phyloP scores from a whole-genome alignment of 192 early-diverging fungal species.

The Thoreauomyces humboldtii region DNA sequence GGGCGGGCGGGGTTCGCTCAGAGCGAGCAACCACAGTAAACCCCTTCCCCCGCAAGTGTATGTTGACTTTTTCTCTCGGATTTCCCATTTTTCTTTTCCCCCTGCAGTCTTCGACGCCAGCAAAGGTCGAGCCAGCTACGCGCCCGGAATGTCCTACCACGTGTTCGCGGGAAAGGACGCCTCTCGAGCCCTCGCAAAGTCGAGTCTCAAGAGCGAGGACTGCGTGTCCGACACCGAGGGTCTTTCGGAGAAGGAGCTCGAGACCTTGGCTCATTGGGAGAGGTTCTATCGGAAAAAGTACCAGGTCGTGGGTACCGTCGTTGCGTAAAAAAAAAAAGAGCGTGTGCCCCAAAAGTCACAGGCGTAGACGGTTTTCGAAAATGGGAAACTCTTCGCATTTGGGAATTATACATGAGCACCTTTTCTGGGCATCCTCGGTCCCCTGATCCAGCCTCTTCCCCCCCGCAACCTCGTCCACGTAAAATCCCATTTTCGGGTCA shows the following conservation, averaged over 20 bases:
- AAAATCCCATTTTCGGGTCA: too few relatives aligned
- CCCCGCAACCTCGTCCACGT: too few relatives aligned
- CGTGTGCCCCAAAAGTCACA: too few relatives aligned
- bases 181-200: conserved; percentile 66
- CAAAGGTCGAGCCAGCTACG: conserved; percentile 56
- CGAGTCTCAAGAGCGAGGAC: conserved; percentile 64
- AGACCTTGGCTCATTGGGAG: conserved; percentile 73
- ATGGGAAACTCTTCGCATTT: too few relatives aligned
- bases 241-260: conserved; percentile 64
- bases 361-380: too few relatives aligned
- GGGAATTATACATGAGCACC: too few relatives aligned
- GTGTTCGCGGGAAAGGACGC: conserved; percentile 79
- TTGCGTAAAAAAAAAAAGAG: background rate
- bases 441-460: too few relatives aligned
- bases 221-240: conserved; percentile 68
- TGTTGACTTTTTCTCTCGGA: conserved; percentile 16
- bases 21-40: too few relatives aligned
- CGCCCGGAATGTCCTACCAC: conserved; percentile 58
- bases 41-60: too few relatives aligned
- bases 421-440: too few relatives aligned
- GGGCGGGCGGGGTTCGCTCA: too few relatives aligned
- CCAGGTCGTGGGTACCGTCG: conserved; percentile 64
- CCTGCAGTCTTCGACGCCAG: conserved; percentile 76
- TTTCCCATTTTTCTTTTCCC: background rate
- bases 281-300: conserved; percentile 68